phyloP scores from a whole-genome alignment of 1,284 basidiomycete genomes.

The Exobasidium rhododendri region DNA sequence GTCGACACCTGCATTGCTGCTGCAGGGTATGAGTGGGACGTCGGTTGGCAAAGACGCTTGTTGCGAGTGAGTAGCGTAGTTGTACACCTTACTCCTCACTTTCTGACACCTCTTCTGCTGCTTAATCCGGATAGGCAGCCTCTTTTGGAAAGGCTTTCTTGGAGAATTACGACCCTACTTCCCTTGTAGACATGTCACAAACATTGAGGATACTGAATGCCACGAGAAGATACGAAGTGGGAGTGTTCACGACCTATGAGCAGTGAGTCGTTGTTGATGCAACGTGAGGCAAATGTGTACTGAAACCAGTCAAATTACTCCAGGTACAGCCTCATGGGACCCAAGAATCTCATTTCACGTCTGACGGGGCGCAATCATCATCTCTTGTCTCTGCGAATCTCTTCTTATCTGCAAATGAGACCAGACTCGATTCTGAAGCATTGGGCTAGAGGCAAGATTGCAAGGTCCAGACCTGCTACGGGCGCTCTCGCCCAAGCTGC shows the following conservation, averaged over 20 bases:
- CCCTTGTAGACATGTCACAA: constrained; percentile 86
- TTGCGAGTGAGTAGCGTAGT: constrained; percentile 58
- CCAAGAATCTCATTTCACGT: constrained; percentile 67
- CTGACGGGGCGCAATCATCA: constrained; percentile 84
- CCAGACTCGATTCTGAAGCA: constrained; percentile 86
- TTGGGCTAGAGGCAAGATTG: constrained; percentile 91
- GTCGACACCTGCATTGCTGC: constrained; percentile 92
- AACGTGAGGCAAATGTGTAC: background rate
- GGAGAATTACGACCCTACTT: constrained; percentile 83
- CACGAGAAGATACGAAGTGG: constrained; percentile 82
- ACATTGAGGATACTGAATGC: constrained; percentile 92
- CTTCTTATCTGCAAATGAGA: constrained; percentile 74
- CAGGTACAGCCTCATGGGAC: constrained; percentile 14
- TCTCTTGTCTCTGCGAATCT: constrained; percentile 86
- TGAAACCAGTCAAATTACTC: no score
- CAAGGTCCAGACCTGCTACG: constrained; percentile 61
- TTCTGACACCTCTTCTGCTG: constrained; percentile 1
- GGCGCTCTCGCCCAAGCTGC: constrained; percentile 12
- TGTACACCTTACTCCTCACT: constrained; percentile 1
- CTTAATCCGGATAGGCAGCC: no score
- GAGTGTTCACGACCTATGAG: constrained; percentile 87
- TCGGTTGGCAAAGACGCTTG: constrained; percentile 79
- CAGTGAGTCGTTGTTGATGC: no score
- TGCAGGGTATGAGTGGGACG: constrained; percentile 86
- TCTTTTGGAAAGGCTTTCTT: constrained; percentile 91